These are phyloP conservation scores for Piper longum DNA, from an alignment of 164 flowering plant species.

Conservation along the genomic window DNA sequence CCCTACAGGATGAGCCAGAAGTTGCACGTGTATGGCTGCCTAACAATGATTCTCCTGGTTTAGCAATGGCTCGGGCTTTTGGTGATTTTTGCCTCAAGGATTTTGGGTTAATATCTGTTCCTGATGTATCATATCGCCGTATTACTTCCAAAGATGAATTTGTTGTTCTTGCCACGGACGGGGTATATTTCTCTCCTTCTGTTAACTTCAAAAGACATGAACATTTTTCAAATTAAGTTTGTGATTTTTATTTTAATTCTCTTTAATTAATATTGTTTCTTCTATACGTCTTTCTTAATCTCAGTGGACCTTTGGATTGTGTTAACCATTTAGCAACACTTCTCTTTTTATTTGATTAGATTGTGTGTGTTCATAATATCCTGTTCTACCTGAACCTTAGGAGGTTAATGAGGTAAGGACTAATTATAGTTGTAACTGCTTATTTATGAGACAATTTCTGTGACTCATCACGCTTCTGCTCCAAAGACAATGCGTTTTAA, in stretches of 20 bases:
- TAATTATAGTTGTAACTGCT: too few relatives aligned
- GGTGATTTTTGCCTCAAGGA: slow-evolving; percentile 71
- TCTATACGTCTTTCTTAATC: too few relatives aligned
- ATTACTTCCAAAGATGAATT: slow-evolving; percentile 49
- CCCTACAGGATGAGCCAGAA: slow-evolving; percentile 96
- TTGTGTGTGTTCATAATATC: too few relatives aligned
- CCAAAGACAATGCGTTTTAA: too few relatives aligned
- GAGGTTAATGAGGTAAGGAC: too few relatives aligned
- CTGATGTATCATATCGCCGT: slow-evolving; percentile 42
- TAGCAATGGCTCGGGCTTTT: slow-evolving; percentile 76
- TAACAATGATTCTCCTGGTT: slow-evolving; percentile 68
- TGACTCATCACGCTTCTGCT: neutral
- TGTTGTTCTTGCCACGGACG: slow-evolving; percentile 56
- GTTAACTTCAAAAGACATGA: neutral
- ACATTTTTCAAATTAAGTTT: neutral
- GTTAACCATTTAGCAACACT: too few relatives aligned
- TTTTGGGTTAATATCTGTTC: slow-evolving; percentile 60
- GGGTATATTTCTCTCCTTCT: slow-evolving; percentile 29
- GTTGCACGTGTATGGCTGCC: slow-evolving; percentile 86
- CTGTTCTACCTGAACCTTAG: too few relatives aligned
- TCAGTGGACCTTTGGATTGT: too few relatives aligned
- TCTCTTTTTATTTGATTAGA: too few relatives aligned
- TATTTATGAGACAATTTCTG: neutral
- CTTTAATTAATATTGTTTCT: too few relatives aligned
- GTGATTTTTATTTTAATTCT: too few relatives aligned